Base-by-base conservation (phyloP, 1,284 basidiomycete genomes). In the Malassezia globosa region DNA sequence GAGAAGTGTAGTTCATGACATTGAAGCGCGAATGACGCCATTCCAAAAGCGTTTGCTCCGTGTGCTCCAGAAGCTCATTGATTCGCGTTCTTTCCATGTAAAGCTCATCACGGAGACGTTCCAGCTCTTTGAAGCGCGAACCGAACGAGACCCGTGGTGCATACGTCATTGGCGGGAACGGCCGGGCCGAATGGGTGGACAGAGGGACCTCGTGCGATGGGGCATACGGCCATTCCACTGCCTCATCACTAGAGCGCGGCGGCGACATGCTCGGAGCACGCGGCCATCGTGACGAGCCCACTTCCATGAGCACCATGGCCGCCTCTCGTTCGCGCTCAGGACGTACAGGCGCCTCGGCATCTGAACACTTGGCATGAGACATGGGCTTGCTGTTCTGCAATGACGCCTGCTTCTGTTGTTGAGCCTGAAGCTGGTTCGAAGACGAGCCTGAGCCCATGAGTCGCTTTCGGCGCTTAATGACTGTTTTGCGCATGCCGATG, bases 401-500 rank as follows among this genome's bases (percentile, higher is more conserved):
- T 13, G 22, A 23, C 43, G 13, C 10, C 8, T 22, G 16, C 21
- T 33, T 43, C 11, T 35, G 24, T 11, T 19, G 8, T 23, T n/a
- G 11, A 18, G 43, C 16, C 16, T 27, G n/a, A 19, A 16, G 13
- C 37, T 21, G 36, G 35, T 23, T 27, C 33, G 40, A 21, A 16
- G 11, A 16, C 7, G 18, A 18, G 3, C 29, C 36, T 5, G 37
- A 18, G 21, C 47, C 87, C 40, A 89, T 86, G 24, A 96, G 87
- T 60, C 92, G 83, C 76, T 96, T 96, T 56, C 92, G 79, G 29
- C 92, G 81, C 76, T 97, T 97, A 78, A 97, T 97, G 62, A 95
- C 88, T 3, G 87, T 85, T 77, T 96, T 95, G 75, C 94, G 95
- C 88, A 97, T 90, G 50, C 87, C 87, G 56, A 92, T 92, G 26